These are phyloP conservation scores for Nemania sp. DNA, from an alignment of 2,329 filamentous ascomycete species.

Conservation along the genomic window DNA sequence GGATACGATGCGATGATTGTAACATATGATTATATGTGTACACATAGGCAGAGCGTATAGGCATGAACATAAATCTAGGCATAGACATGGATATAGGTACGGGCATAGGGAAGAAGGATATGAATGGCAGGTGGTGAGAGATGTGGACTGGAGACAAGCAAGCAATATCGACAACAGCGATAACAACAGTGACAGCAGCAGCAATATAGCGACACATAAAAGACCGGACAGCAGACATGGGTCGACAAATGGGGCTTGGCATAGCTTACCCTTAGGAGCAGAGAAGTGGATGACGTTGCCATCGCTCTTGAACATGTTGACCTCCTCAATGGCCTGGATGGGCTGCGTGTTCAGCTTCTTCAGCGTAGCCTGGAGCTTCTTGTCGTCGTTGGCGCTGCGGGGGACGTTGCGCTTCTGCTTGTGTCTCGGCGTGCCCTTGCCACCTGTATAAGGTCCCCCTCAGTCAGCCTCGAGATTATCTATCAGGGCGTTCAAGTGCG, in stretches of 20 bases:
- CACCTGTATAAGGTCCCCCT: constrained; percentile 52
- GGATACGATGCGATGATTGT: neutral
- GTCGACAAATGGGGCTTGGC: neutral
- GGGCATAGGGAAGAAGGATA: neutral
- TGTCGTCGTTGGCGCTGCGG: constrained; percentile 93
- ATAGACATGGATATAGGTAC: neutral
- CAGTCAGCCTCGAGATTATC: constrained; percentile 18
- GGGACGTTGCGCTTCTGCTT: constrained; percentile 98
- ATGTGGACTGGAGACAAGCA: neutral
- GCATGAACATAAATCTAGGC: neutral
- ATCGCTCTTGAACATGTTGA: constrained; percentile 99
- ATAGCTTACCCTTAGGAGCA: constrained; percentile 85
- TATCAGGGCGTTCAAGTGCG: too few species aligned
- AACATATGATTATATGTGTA: neutral
- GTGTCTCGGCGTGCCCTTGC: constrained; percentile 97
- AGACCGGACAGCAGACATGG: too few species aligned
- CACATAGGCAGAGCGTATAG: neutral
- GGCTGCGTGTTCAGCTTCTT: constrained; percentile 99
- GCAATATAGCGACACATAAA: neutral
- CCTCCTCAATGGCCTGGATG: constrained; percentile 99
- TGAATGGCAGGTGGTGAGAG: neutral
- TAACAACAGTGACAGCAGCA: neutral
- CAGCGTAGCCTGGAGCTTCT: constrained; percentile 95
- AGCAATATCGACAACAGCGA: neutral
- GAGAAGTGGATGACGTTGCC: constrained; percentile 99